Percentiles rank a stretch among this genome's conserved stretches.
Conservation (phyloP, 1,284 basidiomycete genomes). For the Baeospora myosura region DNA sequence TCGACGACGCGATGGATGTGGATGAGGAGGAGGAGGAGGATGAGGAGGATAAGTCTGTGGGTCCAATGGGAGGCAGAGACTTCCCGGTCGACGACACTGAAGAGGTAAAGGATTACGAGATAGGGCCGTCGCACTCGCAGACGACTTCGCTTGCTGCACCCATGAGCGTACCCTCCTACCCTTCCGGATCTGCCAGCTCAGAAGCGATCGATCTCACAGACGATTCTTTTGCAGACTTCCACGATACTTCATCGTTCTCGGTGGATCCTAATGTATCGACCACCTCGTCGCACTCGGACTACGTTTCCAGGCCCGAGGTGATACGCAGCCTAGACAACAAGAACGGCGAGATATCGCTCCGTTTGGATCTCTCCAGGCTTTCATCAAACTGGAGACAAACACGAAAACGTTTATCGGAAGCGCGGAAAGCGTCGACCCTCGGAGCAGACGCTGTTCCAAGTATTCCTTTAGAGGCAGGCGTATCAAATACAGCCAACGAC, state of each 20-base stretch:
- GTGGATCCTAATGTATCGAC: conserved; percentile 1
- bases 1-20: background rate
- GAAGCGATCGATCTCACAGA: conserved; percentile 9
- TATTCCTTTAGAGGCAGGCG: conserved; percentile 44
- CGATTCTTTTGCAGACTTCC: conserved; percentile 7
- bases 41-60: background rate
- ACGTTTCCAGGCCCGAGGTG: conserved; percentile 32
- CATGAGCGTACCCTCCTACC: too few relatives aligned
- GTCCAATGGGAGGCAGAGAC: too few relatives aligned
- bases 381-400: conserved; percentile 28
- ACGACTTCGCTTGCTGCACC: too few relatives aligned
- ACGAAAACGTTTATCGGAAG: conserved; percentile 3
- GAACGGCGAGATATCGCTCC: conserved; percentile 33
- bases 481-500: conserved; percentile 49
- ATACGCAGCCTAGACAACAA: conserved; percentile 27
- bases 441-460: background rate
- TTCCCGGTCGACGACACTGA: too few relatives aligned
- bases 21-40: conserved; percentile 5
- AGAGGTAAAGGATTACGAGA: too few relatives aligned
- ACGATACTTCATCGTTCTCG: conserved; percentile 1
- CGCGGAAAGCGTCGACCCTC: background rate
- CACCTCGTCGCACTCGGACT: conserved; percentile 14
- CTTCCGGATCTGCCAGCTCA: background rate
- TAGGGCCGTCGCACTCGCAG: too few relatives aligned
- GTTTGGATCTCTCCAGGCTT: conserved; percentile 39